These are phyloP conservation scores for Skeletonema tropicum DNA, from an alignment of 108 stramenopile species.

Conservation along the genomic window DNA sequence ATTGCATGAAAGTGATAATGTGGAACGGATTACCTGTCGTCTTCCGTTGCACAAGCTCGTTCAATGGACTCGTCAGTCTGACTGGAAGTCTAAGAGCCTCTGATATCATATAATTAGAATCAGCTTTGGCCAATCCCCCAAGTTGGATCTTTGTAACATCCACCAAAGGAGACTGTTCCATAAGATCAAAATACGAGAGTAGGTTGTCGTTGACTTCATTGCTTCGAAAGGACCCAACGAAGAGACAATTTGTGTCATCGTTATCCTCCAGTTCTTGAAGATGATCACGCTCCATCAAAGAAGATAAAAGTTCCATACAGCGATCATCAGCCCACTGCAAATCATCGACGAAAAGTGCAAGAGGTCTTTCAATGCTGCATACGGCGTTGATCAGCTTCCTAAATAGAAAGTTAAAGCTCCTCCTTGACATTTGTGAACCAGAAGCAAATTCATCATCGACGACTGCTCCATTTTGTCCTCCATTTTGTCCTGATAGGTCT, in stretches of 20 bases:
- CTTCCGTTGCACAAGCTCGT: slow-evolving; percentile 13
- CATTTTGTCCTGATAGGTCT: not conserved
- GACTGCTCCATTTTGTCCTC: not conserved
- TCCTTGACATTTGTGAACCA: not conserved
- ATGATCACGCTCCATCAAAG: not conserved
- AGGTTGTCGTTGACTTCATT: slow-evolving; percentile 1
- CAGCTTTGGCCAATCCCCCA: not conserved
- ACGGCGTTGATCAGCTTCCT: slow-evolving; percentile 5
- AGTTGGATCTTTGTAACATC: not conserved
- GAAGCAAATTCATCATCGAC: slow-evolving; percentile 1
- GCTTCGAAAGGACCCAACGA: not conserved
- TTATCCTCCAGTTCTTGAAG: too few relatives aligned
- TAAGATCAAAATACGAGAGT: not conserved
- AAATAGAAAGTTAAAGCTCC: slow-evolving; percentile 8
- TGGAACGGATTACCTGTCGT: slow-evolving; percentile 26
- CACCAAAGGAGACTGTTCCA: not conserved
- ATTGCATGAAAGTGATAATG: slow-evolving; percentile 12
- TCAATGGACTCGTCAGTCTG: slow-evolving; percentile 8
- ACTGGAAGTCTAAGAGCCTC: slow-evolving; percentile 8
- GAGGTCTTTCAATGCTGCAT: slow-evolving; percentile 5
- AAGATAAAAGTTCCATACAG: not conserved
- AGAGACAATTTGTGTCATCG: too few relatives aligned
- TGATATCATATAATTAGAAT: slow-evolving; percentile 12
- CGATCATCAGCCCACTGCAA: slow-evolving; percentile 29
- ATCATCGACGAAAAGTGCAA: slow-evolving; percentile 28